Evolutionary conservation across 441 rosid genomes (phyloP), one percentile per base, ranked within the genome.

Genomic region (Omphalea diandra): DNA sequence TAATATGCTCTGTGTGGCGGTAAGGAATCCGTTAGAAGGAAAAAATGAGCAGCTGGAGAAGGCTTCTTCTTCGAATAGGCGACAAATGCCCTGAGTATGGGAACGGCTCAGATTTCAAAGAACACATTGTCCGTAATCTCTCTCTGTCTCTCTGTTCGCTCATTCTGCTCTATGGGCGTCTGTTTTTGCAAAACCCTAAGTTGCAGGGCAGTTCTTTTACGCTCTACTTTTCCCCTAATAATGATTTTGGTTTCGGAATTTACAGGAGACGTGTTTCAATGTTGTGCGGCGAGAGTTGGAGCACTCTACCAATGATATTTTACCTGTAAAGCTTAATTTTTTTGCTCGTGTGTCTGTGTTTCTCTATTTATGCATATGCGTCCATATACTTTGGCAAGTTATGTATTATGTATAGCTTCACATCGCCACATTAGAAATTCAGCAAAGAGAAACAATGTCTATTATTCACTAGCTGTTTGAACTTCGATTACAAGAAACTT

Each of bases 11-110:
- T 40, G 44, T 32, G 10, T 14, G 27, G 68, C 32, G 11, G 29
- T 22, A 33, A 31, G 36, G 32, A 26, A 6, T 8, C 11, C 44
- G 24, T 41, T 44, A 3, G 35, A 35, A 20, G 46, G 3, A n/a
- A 54, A 72, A 15, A 57, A 90, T 87, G 97, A 87, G 89, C 77
- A 87, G 92, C 81, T 90, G 98, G 97, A 83, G 83, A 85, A 86
- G 74, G 69, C 93, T 93, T 73, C 89, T 95, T 75, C 92, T 90
- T 36, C 97, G 97, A 76, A 87, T 93, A 71, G 97, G 99, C 62
- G 98, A 95, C 80, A 91, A 89, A 68, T 86, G 88, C 65, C 82
- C 94, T 20, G 99, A 95, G 69, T 93, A 93, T 71, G 87, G 87
- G 74, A 74, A 82, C 75, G 83, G 83, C 77, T 75, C 91, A 75